Base-by-base conservation (phyloP, 208 protist genomes). In the Crithidia acanthocephali region DNA sequence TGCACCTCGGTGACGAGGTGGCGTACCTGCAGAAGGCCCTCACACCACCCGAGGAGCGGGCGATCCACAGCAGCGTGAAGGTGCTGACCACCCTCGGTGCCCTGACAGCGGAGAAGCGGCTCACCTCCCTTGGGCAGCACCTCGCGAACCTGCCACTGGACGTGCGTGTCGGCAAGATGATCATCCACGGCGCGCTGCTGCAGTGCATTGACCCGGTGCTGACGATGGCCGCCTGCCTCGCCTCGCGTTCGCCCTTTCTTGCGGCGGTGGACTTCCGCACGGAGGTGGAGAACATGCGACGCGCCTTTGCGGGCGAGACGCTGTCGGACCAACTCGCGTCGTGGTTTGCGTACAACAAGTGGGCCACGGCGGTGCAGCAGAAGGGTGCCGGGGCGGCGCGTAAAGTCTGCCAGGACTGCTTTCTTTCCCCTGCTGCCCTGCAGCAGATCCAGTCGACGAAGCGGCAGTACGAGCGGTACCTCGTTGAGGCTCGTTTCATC, bases 141-240 rank as follows among this genome's bases (percentile, higher is more conserved):
- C 73, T 98, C 20, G 93, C 94, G n/a, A 94, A 95, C 52, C 69
- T 98, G 0, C 97, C 97, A 0, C 74, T 98, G 23, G 95, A 98
- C 75, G 87, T 94, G 56, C 83, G 86, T 50, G 73, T 98, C 22
- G 95, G 93, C 13, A 98, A 98, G 74, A 97, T 99, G 94, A 94
- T 99, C 61, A 91, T 98, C n/a, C 98, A 97, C 74, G 94, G 90
- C 52, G 92, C 91, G 22, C 82, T 99, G 23, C 88, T 99, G 45
- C 79, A 95, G 45, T 99, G 98, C 86, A 30, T 99, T 20, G 97
- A 99, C 73, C 97, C 97, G 9, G 89, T 98, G 23, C 78, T 99
- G 32, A 99, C 98, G 15, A 98, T 99, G 65, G 97, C 97, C 10
- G 98, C 98, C 0, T 92, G 87, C 68, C 77, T 97, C 4, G 78